Conservation (phyloP, 163 green algal species). For the Chlorella variabilis region DNA sequence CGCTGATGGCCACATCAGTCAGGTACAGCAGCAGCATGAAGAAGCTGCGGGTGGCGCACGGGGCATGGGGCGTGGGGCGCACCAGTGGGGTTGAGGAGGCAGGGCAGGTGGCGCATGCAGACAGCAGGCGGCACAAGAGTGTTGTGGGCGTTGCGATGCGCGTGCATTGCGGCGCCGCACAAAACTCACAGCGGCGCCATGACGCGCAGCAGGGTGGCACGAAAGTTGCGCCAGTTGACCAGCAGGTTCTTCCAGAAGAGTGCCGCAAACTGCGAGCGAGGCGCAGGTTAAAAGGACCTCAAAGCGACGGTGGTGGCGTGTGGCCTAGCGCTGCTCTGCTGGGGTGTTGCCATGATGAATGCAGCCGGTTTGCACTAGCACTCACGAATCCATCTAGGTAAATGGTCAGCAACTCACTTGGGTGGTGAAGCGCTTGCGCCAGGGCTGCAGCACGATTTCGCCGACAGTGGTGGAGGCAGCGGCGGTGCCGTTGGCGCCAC, state of each 20-base stretch:
- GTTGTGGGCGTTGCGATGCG: too few species aligned
- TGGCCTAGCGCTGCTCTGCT: too few species aligned
- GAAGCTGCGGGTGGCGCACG: conserved; percentile 3
- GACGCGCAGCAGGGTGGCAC: conserved; percentile 71
- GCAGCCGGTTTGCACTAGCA: too few species aligned
- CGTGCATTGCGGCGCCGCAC: too few species aligned
- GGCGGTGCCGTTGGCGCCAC: too few species aligned
- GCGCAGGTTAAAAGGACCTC: not conserved
- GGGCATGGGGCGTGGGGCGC: too few species aligned
- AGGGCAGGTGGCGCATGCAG: too few species aligned
- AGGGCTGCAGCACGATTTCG: not conserved
- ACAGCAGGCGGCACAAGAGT: conserved; percentile 56
- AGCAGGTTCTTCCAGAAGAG: conserved; percentile 81
- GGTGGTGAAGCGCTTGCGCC: not conserved
- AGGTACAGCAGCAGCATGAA: conserved; percentile 54
- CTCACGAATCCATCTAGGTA: too few species aligned
- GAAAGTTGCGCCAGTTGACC: conserved; percentile 74
- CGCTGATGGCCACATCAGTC: conserved; percentile 48
- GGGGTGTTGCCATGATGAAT: too few species aligned
- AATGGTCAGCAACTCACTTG: too few species aligned
- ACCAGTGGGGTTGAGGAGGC: too few species aligned
- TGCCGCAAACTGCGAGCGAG: conserved; percentile 60
- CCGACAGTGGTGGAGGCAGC: not conserved
- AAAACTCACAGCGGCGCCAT: conserved; percentile 71
- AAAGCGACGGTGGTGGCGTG: not conserved